Conservation (phyloP, 176 grass and related monocot species). For the Lolium perenne region DNA sequence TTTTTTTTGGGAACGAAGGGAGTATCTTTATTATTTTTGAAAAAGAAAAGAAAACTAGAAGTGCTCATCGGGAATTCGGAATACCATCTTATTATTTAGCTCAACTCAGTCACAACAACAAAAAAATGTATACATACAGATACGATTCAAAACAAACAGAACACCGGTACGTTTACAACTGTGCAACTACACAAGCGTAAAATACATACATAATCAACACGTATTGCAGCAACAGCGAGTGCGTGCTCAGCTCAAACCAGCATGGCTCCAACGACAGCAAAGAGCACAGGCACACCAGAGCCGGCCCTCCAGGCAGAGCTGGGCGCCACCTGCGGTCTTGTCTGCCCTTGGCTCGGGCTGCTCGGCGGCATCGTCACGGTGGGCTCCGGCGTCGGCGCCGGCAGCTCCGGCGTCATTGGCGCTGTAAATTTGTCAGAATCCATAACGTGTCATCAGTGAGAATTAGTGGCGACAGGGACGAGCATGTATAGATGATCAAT, state of each 20-base stretch:
- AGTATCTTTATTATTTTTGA: too few species aligned
- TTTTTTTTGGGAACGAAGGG: too few species aligned
- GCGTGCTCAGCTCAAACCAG: slow-evolving; percentile 31
- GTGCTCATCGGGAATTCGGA: too few species aligned
- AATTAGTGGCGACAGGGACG: not conserved
- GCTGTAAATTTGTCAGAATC: slow-evolving; percentile 20
- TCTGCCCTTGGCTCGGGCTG: slow-evolving; percentile 37
- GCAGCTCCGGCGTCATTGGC: slow-evolving; percentile 38
- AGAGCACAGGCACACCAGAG: not conserved
- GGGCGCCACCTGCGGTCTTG: slow-evolving; percentile 53
- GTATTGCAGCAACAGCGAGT: not conserved
- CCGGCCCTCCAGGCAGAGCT: slow-evolving; percentile 43
- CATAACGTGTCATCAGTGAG: not conserved
- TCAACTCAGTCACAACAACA: too few species aligned
- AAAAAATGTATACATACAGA: too few species aligned
- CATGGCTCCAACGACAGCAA: not conserved
- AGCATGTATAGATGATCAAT: not conserved
- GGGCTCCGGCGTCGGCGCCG: slow-evolving; percentile 15
- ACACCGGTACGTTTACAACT: too few species aligned
- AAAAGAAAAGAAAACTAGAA: too few species aligned
- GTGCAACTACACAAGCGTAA: not conserved
- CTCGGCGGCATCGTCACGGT: slow-evolving; percentile 34
- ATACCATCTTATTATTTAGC: too few species aligned
- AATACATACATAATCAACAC: not conserved
- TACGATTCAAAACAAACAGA: too few species aligned